Conservation (phyloP, 257 asterid genomes). For the Solanum ossicruentum region DNA sequence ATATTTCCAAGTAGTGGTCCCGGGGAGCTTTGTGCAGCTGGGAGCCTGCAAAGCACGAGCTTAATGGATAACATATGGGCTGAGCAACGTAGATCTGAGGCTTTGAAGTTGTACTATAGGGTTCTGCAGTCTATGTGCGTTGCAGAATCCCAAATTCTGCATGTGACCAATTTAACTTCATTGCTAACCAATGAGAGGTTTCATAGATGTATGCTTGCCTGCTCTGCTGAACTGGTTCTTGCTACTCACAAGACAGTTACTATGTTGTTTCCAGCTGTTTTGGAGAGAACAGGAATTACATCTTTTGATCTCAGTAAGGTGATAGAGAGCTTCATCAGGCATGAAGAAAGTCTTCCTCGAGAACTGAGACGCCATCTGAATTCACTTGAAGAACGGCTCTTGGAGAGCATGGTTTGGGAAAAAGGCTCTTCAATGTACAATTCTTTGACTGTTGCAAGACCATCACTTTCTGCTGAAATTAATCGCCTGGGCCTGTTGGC, state of each 20-base stretch:
- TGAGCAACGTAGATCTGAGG: slow-evolving; percentile 88
- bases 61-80: slow-evolving; percentile 93
- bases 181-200: slow-evolving; percentile 90
- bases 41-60: slow-evolving; percentile 49
- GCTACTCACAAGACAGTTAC: slow-evolving; percentile 98
- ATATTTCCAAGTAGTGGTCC: slow-evolving; percentile 89
- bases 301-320: slow-evolving; percentile 98
- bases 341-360: slow-evolving; percentile 95
- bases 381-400: slow-evolving; percentile 87
- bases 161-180: slow-evolving; percentile 65
- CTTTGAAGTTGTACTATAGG: slow-evolving; percentile 79
- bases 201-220: slow-evolving; percentile 98
- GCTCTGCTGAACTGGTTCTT: slow-evolving; percentile 97
- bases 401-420: slow-evolving; percentile 99
- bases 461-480: slow-evolving; percentile 75
- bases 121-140: slow-evolving; percentile 87
- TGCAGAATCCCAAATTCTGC: slow-evolving; percentile 80
- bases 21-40: slow-evolving; percentile 30
- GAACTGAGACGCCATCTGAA: slow-evolving; percentile 90
- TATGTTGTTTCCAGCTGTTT: slow-evolving; percentile 88
- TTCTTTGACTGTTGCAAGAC: slow-evolving; percentile 77
- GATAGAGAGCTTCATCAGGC: slow-evolving; percentile 92
- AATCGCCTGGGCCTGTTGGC: slow-evolving; percentile 81
- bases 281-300: slow-evolving; percentile 96
- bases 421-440: slow-evolving; percentile 98